phyloP scores from a whole-genome alignment of 176 grass and related monocot genomes.

The Saccharum officinarum region DNA sequence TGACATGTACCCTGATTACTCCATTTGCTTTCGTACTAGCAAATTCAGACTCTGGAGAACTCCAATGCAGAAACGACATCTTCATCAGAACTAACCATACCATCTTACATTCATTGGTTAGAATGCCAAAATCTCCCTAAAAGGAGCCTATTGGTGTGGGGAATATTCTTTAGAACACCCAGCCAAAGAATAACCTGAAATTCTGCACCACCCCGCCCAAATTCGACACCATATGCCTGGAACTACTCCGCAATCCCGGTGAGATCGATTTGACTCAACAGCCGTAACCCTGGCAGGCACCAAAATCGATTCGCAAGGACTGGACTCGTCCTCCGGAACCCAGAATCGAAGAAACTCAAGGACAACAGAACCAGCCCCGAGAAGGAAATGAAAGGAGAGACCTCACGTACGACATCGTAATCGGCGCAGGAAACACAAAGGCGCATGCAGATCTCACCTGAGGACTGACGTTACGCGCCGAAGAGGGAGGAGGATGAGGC shows the following conservation, averaged over 20 bases:
- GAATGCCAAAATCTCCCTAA: not conserved
- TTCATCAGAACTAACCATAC: not conserved
- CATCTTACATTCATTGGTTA: not conserved
- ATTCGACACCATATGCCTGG: not conserved
- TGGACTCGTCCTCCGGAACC: not conserved
- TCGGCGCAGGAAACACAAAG: not conserved
- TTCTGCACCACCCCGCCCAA: not conserved
- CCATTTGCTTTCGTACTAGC: not conserved
- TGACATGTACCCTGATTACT: not conserved
- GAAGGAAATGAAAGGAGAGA: not conserved
- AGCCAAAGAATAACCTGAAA: not conserved
- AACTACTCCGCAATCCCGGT: not conserved
- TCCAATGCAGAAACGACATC: not conserved
- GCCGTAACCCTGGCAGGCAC: not conserved
- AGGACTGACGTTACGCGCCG: conserved; percentile 1
- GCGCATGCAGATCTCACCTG: conserved; percentile 12
- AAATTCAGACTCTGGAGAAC: not conserved
- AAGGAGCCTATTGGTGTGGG: not conserved
- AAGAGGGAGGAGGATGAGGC: not conserved
- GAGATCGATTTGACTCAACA: not conserved
- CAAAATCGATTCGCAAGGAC: not conserved
- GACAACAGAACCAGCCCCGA: not conserved
- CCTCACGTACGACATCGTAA: not conserved
- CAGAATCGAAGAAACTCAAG: not conserved
- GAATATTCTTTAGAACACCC: not conserved